Evolutionary conservation across 2,329 filamentous ascomycete genomes (phyloP).

Genomic region (Nemania abortiva): DNA sequence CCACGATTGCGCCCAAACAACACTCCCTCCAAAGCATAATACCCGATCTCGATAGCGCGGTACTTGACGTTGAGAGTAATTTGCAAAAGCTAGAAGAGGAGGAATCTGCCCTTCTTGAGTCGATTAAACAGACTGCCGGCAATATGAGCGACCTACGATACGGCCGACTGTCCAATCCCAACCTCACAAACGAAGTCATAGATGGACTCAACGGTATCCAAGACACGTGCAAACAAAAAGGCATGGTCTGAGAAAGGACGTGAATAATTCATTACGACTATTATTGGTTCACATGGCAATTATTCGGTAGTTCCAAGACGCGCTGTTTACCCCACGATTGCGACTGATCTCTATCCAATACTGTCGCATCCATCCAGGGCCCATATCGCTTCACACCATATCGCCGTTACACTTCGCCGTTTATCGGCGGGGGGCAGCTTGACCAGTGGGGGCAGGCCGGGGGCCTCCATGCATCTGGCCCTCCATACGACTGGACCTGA

Average conservation of each 20-base stretch:
- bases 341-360: slow-evolving; percentile 4
- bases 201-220: slow-evolving; percentile 74
- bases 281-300: slow-evolving; percentile 12
- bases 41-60: slow-evolving; percentile 76
- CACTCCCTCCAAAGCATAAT: slow-evolving; percentile 76
- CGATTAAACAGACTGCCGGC: slow-evolving; percentile 75
- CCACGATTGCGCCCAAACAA: slow-evolving; percentile 59
- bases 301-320: not conserved
- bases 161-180: slow-evolving; percentile 75
- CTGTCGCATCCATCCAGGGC: not conserved
- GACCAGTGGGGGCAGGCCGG: slow-evolving; percentile 47
- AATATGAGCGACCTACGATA: slow-evolving; percentile 86
- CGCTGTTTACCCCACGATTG: not conserved
- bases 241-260: slow-evolving; percentile 46
- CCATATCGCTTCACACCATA: slow-evolving; percentile 2
- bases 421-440: slow-evolving; percentile 47
- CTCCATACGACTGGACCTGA: slow-evolving; percentile 46
- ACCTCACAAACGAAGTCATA: slow-evolving; percentile 74
- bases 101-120: slow-evolving; percentile 68
- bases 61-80: slow-evolving; percentile 74
- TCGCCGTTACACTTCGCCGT: slow-evolving; percentile 17
- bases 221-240: slow-evolving; percentile 68
- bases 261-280: slow-evolving; percentile 43
- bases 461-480: slow-evolving; percentile 42
- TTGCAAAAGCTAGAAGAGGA: slow-evolving; percentile 75